Evolutionary conservation across 441 rosid genomes (phyloP), one percentile per base, ranked within the genome.

Genomic region (Breynia disticha): DNA sequence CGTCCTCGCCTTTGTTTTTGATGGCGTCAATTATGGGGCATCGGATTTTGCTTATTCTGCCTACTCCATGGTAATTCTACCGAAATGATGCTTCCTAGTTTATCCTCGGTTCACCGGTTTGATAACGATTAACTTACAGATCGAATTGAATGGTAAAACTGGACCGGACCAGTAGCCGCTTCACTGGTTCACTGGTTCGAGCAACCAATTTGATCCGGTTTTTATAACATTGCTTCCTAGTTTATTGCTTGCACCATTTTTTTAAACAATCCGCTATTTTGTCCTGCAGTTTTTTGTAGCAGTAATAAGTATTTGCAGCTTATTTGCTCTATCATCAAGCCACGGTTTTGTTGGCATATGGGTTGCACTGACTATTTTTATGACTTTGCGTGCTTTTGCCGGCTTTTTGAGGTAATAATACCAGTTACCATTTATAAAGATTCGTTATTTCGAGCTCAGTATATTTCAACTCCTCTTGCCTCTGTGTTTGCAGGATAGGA

Each of bases 11-110:
- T 84, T 81, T 12, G 81, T 81, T 45, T 77, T 84, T 6, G 85
- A 81, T 22, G 91, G 91, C 44, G 54, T 84, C 35, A 81, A 79
- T 67, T 79, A 65, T 37, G 87, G 86, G 45, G 86, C 84, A 37
- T 79, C 86, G 0, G 83, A 84, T 64, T 79, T 74, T 59, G 79
- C 79, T 37, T 81, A 79, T 45, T 67, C 87, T 7, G 79, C 87
- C 7, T 75, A 58, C 65, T 77, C 91, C 8, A 81, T 84, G 85
- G 91, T 75, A 63, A 56, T 7, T 46, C 17, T 19, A 51, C 48
- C 38, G 2, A 28, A 28, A 28, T 28, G 8, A 28, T 28, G 35
- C 35, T 28, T 28, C 5, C 35, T 4, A 28, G 5, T 28, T 28
- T 4, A 5, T 28, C 35, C 35, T n/a, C n/a, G n/a, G n/a, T n/a